Percentiles rank a stretch among this genome's conserved stretches.
These are phyloP conservation scores for Bauhinia variegata DNA, from an alignment of 306 rosid genomes.

Conservation along the genomic window DNA sequence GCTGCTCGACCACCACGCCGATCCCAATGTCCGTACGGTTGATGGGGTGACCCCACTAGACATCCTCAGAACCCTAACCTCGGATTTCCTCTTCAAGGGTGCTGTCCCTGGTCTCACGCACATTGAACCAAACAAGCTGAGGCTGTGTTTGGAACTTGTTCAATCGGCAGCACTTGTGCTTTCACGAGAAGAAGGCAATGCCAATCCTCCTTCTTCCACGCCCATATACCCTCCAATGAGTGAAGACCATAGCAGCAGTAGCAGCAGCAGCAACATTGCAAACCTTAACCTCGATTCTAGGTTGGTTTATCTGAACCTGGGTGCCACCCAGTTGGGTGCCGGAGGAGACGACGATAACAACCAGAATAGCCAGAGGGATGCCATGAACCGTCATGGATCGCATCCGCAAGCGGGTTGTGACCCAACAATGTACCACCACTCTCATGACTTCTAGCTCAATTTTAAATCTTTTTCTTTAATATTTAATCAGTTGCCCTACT, in stretches of 20 bases:
- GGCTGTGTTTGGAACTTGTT: slow-evolving; percentile 89
- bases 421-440: slow-evolving; percentile 70
- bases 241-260: slow-evolving; percentile 59
- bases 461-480: not conserved
- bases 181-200: slow-evolving; percentile 84
- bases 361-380: slow-evolving; percentile 50
- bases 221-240: slow-evolving; percentile 67
- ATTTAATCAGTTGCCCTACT: not conserved
- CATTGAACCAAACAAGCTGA: slow-evolving; percentile 89
- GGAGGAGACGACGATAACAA: slow-evolving; percentile 53
- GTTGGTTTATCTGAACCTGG: slow-evolving; percentile 91
- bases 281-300: slow-evolving; percentile 76
- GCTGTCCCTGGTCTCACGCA: slow-evolving; percentile 94
- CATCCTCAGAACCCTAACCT: slow-evolving; percentile 95
- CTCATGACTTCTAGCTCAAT: slow-evolving; percentile 65
- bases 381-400: slow-evolving; percentile 47
- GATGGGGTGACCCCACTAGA: slow-evolving; percentile 84
- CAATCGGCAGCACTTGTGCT: slow-evolving; percentile 94
- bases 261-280: slow-evolving; percentile 50
- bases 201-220: slow-evolving; percentile 54
- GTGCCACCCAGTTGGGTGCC: slow-evolving; percentile 65
- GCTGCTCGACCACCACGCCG: slow-evolving; percentile 96
- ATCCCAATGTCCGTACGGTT: slow-evolving; percentile 82
- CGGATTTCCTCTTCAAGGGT: slow-evolving; percentile 95
- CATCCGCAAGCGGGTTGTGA: slow-evolving; percentile 57